Base-by-base conservation (phyloP, 2,329 filamentous ascomycete genomes). In the Monosporascus ibericus region DNA sequence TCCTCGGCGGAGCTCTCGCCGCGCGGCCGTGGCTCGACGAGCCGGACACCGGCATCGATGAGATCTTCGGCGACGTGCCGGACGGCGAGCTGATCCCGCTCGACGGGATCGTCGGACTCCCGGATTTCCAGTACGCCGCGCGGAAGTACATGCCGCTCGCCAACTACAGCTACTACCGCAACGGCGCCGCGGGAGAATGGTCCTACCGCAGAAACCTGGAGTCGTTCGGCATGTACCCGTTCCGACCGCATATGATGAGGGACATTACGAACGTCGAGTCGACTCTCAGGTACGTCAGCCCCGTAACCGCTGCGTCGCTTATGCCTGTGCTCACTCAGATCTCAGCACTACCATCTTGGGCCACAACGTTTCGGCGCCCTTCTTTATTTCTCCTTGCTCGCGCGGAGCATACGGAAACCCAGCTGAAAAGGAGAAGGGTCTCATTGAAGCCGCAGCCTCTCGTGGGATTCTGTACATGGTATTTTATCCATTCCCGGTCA, bases 121-220 rank as follows among this genome's bases (percentile, higher is more conserved):
- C 73, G 1, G 79, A 81, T 66, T 82, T 81, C 58, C 75, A 81
- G 40, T 79, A 70, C 65, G 75, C 75, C 3, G 78, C 78, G 22
- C 68, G 76, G 51, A 71, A 73, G 49, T 72, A 74, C 58, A 70
- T 81, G 59, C 72, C 76, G 52, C 54, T 58, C 14, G 60, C 65
- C 22, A 72, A 76, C 60, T 81, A 77, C 65, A 78, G 77, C n/a
- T 81, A 80, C 65, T 81, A 81, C 66, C 75, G 77, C 53, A 79
- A 78, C 57, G 78, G 77, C 20, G 78, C 77, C 4, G 77, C 71
- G 3, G 79, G 77, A 54, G 79, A 81, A 65, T 81, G 74, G 73
- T 74, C 72, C 1, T 81, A 80, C 65, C 72, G 78, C 48, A 80
- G 80, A 64, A 82, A 82, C 65, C 70, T 81, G 6, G 79, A 82